A percentile compares a stretch with the other conserved stretches of the same genome.
Conservation (phyloP, 805 yeast genomes). For the Saccharomyces cerevisiae region DNA sequence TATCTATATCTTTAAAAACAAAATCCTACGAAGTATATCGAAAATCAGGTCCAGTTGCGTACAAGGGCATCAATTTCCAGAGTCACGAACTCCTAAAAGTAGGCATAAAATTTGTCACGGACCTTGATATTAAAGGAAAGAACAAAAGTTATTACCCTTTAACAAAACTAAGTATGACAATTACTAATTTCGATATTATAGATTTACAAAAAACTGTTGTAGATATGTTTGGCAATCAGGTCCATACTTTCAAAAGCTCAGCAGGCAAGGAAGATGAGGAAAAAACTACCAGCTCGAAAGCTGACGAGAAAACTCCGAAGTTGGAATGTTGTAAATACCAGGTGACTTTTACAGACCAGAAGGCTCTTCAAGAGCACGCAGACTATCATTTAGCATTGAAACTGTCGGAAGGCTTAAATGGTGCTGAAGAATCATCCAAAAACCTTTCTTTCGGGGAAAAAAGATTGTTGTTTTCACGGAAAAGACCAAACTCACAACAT, state of each 20-base stretch:
- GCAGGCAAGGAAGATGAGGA: not conserved
- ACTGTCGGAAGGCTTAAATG: constrained; percentile 39
- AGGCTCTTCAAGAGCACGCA: constrained; percentile 37
- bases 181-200: constrained; percentile 46
- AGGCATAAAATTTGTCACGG: constrained; percentile 37
- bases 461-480: constrained; percentile 15
- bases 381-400: constrained; percentile 49
- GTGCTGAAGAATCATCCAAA: constrained; percentile 20
- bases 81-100: constrained; percentile 23
- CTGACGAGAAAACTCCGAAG: not conserved
- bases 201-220: constrained; percentile 27
- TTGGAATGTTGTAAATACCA: constrained; percentile 19
- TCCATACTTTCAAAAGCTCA: constrained; percentile 1
- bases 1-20: constrained; percentile 34
- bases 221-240: constrained; percentile 28
- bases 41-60: constrained; percentile 15
- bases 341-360: constrained; percentile 8
- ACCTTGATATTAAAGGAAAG: constrained; percentile 26
- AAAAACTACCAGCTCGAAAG: not conserved
- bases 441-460: constrained; percentile 25
- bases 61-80: constrained; percentile 9
- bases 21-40: constrained; percentile 12
- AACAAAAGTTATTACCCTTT: constrained; percentile 38
- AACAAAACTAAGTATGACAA: constrained; percentile 40
- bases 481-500: not conserved